Base-by-base conservation (phyloP, 164 flowering plant genomes). In the Houttuynia cordata region DNA sequence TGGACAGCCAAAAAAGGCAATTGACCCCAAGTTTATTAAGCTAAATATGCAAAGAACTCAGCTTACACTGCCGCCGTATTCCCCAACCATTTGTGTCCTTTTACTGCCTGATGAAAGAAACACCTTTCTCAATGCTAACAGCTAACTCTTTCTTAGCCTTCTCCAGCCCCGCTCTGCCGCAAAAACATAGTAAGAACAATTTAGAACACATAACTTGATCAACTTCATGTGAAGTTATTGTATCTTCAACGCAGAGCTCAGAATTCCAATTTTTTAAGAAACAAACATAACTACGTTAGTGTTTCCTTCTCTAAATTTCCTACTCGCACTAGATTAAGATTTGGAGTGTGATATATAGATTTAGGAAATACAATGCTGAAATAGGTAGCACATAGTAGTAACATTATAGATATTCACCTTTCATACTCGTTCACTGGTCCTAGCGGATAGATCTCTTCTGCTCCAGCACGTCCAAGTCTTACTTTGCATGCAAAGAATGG, bases 401-500 rank as follows among this genome's bases (percentile, higher is more conserved):
- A 10, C n/a, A 51, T 12, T 3, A 41, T 52, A 50, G 20, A 22
- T 3, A 56, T 73, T 51, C 41, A 89, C 98, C 99, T 86, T 74
- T 93, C 99, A 60, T 76, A 88, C 61, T 86, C 89, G 53, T 85
- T 90, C 61, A 90, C 66, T 23, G 93, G 95, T 14, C 99, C 96
- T 19, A 93, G 85, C 39, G 86, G 84, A 67, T 67, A 77, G 25
- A 93, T 76, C 68, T 93, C 99, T 72, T 93, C 99, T 0, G 70
- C 85, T 53, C 97, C 97, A 60, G 24, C 53, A 9, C 93, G 92
- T 34, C 99, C 97, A 37, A 93, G 86, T 45, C 86, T 71, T 39
- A 93, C 92, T 63, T 87, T 89, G 18, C 92, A 70, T 53, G 98
- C 96, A 60, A 93, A 93, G 81, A 83, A 93, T 1, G 97, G 97